phyloP scores from a whole-genome alignment of 2,329 filamentous ascomycete genomes.

The Ophiocordyceps camponoti-saundersi region DNA sequence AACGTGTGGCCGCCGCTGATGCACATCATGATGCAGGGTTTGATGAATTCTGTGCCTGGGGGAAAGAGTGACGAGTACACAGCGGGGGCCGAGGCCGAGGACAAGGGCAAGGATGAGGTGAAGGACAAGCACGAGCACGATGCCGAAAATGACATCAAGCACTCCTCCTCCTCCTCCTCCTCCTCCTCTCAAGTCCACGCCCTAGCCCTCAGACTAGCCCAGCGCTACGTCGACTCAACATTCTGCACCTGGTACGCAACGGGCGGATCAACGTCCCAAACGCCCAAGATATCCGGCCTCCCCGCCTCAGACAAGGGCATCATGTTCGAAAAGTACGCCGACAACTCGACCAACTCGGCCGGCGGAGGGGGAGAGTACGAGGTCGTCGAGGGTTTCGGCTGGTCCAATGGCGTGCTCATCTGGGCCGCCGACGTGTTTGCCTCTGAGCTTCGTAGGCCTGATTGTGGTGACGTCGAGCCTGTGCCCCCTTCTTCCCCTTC shows the following conservation, averaged over 20 bases:
- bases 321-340: slow-evolving; percentile 56
- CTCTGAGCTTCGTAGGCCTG: slow-evolving; percentile 32
- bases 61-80: neutral
- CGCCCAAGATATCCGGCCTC: slow-evolving; percentile 31
- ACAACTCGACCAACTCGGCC: slow-evolving; percentile 40
- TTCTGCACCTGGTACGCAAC: slow-evolving; percentile 57
- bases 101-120: neutral
- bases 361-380: slow-evolving; percentile 52
- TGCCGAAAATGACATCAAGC: neutral
- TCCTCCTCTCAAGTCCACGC: slow-evolving; percentile 22
- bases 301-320: slow-evolving; percentile 28
- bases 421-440: slow-evolving; percentile 49
- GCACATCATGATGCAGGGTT: slow-evolving; percentile 44
- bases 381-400: slow-evolving; percentile 54
- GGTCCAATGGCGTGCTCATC: slow-evolving; percentile 52
- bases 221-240: slow-evolving; percentile 49
- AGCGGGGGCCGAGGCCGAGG: neutral
- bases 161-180: too few relatives aligned
- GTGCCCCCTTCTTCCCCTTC: slow-evolving; percentile 9
- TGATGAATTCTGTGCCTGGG: slow-evolving; percentile 37
- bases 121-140: neutral
- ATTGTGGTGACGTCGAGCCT: slow-evolving; percentile 33
- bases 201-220: slow-evolving; percentile 40
- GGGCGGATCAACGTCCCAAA: slow-evolving; percentile 39
- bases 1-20: slow-evolving; percentile 55